Base-by-base conservation (phyloP, 495 filamentous ascomycete genomes). In the Aspergillus campestris region DNA sequence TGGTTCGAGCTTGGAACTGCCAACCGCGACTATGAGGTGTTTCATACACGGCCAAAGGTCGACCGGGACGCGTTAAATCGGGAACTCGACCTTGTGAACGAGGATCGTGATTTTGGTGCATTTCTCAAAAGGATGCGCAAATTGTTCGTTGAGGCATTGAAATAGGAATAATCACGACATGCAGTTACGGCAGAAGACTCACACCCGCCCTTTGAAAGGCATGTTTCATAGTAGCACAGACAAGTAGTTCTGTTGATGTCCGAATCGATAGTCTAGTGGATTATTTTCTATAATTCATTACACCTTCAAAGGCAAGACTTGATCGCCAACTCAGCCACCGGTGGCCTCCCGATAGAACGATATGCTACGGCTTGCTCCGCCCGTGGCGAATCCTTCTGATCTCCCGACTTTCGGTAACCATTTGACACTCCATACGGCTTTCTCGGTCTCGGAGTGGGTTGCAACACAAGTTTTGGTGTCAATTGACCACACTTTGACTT, bases 61-160 rank as follows among this genome's bases (percentile, higher is more conserved):
- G 85, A 94, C 58, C 68, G 72, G 46, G 80, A 85, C 24, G 76
- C 80, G 48, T 70, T 95, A 34, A 83, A 89, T 38, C 66, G 71
- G 48, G 80, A 85, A 37, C 64, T 92, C 10, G 88, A 94, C 42
- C 57, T 69, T 45, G 54, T 74, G 34, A 96, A 95, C 53, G 87
- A 95, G 65, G 83, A 77, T 40, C 75, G 89, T 55, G 87, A 95
- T 55, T 72, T 98, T 58, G 80, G 80, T 3, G 71, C 73, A 18
- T 80, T 96, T 51, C 65, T 97, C 47, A 95, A 94, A 70, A 85
- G 84, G 13, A 98, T 98, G 89, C 80, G 92, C 59, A 85, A 84
- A 53, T 52, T 96, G 35, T 95, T 98, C 65, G 69, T 78, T 5
- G 74, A 76, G 43, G 66, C 63, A 1, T 57, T 80, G 65, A 81